Evolutionary conservation across 208 protist genomes (phyloP).

Genomic region (Trypanosoma brucei): DNA sequence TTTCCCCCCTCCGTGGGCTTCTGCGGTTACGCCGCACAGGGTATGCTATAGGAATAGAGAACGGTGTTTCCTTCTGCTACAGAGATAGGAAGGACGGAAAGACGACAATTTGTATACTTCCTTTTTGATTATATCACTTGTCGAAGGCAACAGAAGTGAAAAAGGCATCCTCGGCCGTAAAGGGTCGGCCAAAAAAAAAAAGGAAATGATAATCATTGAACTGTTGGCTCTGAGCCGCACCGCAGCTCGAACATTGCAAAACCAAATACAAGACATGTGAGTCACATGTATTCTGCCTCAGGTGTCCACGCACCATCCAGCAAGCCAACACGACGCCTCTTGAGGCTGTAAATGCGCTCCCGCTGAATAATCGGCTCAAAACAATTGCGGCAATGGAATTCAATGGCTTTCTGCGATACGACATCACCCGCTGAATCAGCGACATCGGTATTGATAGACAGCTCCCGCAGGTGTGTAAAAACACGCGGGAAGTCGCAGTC

Average conservation of each 20-base stretch:
- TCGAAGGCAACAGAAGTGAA: too few relatives aligned
- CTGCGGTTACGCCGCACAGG: too few relatives aligned
- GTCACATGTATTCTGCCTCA: constrained; percentile 59
- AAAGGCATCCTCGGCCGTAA: background rate
- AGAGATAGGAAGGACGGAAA: too few relatives aligned
- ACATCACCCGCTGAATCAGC: constrained; percentile 9
- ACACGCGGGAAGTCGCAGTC: constrained; percentile 86
- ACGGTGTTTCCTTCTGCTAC: too few relatives aligned
- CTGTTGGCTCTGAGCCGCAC: too few relatives aligned
- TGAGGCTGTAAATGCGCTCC: constrained; percentile 34
- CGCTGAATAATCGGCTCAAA: constrained; percentile 63
- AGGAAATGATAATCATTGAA: background rate
- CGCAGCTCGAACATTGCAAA: background rate
- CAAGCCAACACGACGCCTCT: constrained; percentile 49
- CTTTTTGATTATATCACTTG: too few relatives aligned
- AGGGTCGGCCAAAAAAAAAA: constrained; percentile 1
- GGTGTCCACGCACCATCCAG: constrained; percentile 85
- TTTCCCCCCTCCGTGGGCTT: too few relatives aligned
- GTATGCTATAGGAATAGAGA: too few relatives aligned
- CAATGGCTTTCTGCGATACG: constrained; percentile 21
- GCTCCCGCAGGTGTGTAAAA: constrained; percentile 72
- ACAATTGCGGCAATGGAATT: constrained; percentile 82
- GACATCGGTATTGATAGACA: constrained; percentile 28
- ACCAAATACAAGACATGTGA: background rate
- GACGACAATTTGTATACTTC: too few relatives aligned